These are phyloP conservation scores for Aspergillus ruber DNA, from an alignment of 2,329 filamentous ascomycete genomes.

Conservation along the genomic window DNA sequence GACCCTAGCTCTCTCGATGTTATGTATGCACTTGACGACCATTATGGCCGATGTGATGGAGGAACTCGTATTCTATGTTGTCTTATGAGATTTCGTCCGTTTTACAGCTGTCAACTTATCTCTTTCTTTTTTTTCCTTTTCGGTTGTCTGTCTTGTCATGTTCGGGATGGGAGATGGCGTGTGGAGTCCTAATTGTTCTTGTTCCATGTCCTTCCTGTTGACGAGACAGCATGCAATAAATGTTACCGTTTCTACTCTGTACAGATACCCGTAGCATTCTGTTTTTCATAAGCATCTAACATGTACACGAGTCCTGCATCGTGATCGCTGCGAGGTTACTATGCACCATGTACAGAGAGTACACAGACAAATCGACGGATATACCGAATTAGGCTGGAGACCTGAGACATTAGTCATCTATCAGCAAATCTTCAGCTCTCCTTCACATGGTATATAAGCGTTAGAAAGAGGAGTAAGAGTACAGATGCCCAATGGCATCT, in stretches of 20 bases:
- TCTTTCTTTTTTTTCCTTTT: not conserved
- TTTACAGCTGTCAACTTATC: not conserved
- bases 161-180: slow-evolving; percentile 19
- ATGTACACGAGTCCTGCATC: no score
- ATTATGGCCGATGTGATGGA: slow-evolving; percentile 29
- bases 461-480: no score
- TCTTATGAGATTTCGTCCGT: slow-evolving; percentile 3
- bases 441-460: no score
- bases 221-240: slow-evolving; percentile 22
- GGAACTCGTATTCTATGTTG: slow-evolving; percentile 10
- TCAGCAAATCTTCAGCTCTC: no score
- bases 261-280: no score
- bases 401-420: no score
- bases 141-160: not conserved
- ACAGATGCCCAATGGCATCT: no score
- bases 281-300: no score
- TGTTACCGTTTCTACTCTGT: slow-evolving; percentile 11
- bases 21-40: slow-evolving; percentile 19
- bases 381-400: no score
- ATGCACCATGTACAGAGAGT: no score
- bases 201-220: slow-evolving; percentile 19
- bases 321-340: no score
- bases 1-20: slow-evolving; percentile 27
- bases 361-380: no score
- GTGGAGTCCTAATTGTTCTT: slow-evolving; percentile 19